Evolutionary conservation across 2,329 filamentous ascomycete genomes (phyloP), one percentile per base, ranked within the genome.

Genomic region (Dothideomycetes sp.): DNA sequence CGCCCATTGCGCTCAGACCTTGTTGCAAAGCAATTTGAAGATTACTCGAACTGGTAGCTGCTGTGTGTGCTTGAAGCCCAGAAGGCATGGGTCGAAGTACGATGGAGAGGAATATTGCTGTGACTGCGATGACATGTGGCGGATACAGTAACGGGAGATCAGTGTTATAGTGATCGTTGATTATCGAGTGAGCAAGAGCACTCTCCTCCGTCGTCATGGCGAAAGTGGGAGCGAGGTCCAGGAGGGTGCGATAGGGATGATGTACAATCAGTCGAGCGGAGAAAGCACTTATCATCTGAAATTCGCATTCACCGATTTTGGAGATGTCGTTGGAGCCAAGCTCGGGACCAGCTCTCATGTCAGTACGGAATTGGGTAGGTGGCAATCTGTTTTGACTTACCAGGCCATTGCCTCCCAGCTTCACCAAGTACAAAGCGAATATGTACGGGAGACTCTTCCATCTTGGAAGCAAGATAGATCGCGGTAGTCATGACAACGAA

Each of bases 381-480:
- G 30, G 9, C 8, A 32, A 7, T 5, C 7, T 32, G 30, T 11
- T 32, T 32, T 5, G 24, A 55, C 60, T 36, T 66, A 76, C 77
- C 75, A 52, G 84, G 80, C 85, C 86, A 94, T 44, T 93, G 72
- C 42, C 81, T 76, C 24, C 86, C 79, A 3, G 88, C 86, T 60
- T 98, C 91, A 34, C 78, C 81, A 9, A 91, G 80, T 43, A 98
- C 81, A 47, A 94, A 75, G 19, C 91, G 77, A 53, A 98, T 96
- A 59, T 98, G 91, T 59, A 96, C 89, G 3, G 91, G 91, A 37
- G 81, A 88, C 61, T 98, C 91, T 60, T 98, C 91, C 77, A 94
- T 94, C 64, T 98, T 98, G 66, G 87, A 94, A 15, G 91, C 88
- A 27, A 98, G 70, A 59, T 98, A 98, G 45, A 96, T 73, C 4